Conservation (phyloP, 495 filamentous ascomycete species). For the Aspergillus conjunctus region DNA sequence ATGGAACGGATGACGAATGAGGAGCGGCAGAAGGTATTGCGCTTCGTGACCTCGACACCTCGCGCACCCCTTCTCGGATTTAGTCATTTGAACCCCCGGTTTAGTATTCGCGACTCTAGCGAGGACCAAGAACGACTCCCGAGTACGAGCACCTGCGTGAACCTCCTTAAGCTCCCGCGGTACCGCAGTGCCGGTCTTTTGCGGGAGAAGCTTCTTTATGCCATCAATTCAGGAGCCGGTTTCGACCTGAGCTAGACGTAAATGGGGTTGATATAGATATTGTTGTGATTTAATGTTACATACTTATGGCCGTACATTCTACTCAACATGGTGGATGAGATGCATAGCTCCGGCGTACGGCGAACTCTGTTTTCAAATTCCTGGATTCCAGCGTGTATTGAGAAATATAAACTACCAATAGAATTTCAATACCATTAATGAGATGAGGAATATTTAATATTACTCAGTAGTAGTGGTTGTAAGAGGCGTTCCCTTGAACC, state of each 20-base stretch:
- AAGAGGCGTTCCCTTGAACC: not conserved
- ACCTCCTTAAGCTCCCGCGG: conserved; percentile 88
- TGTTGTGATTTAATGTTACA: not conserved
- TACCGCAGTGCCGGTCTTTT: conserved; percentile 66
- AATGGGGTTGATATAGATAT: conserved; percentile 2
- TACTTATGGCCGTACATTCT: not conserved
- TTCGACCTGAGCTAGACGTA: conserved; percentile 79
- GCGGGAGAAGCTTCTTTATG: conserved; percentile 83
- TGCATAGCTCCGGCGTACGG: conserved; percentile 39
- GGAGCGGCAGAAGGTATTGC: conserved; percentile 82
- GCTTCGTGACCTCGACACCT: conserved; percentile 94
- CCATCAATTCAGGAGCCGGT: conserved; percentile 86
- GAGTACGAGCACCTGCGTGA: conserved; percentile 96
- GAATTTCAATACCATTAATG: not conserved
- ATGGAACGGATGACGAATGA: conserved; percentile 72
- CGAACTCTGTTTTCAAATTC: conserved; percentile 24
- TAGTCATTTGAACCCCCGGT: conserved; percentile 77
- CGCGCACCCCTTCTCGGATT: conserved; percentile 92
- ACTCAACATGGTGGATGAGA: not conserved
- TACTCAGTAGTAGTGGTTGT: too few species aligned
- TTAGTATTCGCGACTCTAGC: conserved; percentile 88
- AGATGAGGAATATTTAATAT: too few species aligned
- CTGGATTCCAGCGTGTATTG: not conserved
- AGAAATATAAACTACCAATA: not conserved
- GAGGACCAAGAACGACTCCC: conserved; percentile 78